Base-by-base conservation (phyloP, 305 asterid genomes). In the Fraxinus floribunda region DNA sequence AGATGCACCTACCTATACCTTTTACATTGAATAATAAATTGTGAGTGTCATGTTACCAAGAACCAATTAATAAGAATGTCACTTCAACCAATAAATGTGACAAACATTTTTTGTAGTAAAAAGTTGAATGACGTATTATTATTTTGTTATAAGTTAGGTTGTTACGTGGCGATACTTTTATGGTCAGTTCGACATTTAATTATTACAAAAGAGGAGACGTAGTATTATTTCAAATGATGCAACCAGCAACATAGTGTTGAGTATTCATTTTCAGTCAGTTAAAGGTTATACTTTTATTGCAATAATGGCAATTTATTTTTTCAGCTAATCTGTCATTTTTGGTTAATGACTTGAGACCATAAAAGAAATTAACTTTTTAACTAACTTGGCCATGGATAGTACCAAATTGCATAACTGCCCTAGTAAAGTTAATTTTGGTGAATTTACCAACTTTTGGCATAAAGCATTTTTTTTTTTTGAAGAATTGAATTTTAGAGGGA, bases 341-440 rank as follows among this genome's bases (percentile, higher is more conserved):
- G 39, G 84, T 39, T 76, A 80, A 71, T 2, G 86, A 83, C 81
- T 34, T 13, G 20, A 30, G 20, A 81, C 55, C 84, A 76, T 34
- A 39, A 74, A 85, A 81, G 82, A 83, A 78, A 81, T 79, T 76
- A 87, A 85, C 90, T 78, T 64, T 34, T 72, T 78, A 83, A 81
- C 88, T 39, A 81, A 81, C 83, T 57, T 70, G 64, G 39, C 60
- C 64, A 73, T 81, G 77, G 32, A 70, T 39, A 46, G 24, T 24
- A 86, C 82, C 87, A 68, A 81, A 81, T 85, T 83, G 71, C 13
- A 26, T 26, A 29, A 72, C 82, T 30, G 22, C 75, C 10, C 32
- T 57, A 20, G 68, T 60, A 1, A 16, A 60, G 71, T n/a, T 20
- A 20, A 13, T 24, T 66, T 66, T 66, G 74, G 18, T 26, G 34